phyloP scores from a whole-genome alignment of 148 eudicot species.

The Beta vulgaris region DNA sequence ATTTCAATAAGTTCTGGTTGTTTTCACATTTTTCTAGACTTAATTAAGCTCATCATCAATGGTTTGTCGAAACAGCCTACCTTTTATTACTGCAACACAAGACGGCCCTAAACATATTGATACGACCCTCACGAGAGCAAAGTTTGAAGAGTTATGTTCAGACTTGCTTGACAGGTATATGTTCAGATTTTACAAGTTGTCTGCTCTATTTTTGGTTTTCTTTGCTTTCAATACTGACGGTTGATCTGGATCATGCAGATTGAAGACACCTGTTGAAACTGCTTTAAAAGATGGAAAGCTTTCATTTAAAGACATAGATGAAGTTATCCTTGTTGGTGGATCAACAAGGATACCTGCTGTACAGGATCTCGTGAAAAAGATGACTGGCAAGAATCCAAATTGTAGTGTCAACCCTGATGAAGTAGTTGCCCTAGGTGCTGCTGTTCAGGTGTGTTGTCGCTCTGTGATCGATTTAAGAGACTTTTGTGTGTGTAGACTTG shows the following conservation, averaged over 20 bases:
- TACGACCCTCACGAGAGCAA: slow-evolving; percentile 76
- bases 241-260: slow-evolving; percentile 31
- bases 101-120: slow-evolving; percentile 96
- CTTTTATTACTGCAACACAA: slow-evolving; percentile 87
- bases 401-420: slow-evolving; percentile 72
- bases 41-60: slow-evolving; percentile 5
- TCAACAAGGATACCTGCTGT: slow-evolving; percentile 75
- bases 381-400: slow-evolving; percentile 65
- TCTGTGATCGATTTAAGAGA: not conserved
- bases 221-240: not conserved
- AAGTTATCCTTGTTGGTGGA: slow-evolving; percentile 76
- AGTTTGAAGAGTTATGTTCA: slow-evolving; percentile 86
- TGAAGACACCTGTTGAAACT: slow-evolving; percentile 57
- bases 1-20: not conserved
- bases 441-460: slow-evolving; percentile 54
- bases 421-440: slow-evolving; percentile 81
- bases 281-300: slow-evolving; percentile 62
- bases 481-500: too few species aligned
- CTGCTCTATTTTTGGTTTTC: not conserved
- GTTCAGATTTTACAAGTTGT: not conserved
- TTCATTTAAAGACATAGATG: slow-evolving; percentile 55
- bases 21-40: not conserved
- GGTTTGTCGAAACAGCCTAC: slow-evolving; percentile 43
- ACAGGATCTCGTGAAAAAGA: slow-evolving; percentile 53
- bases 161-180: slow-evolving; percentile 84